Evolutionary conservation across 352 stramenopile genomes (phyloP).

Genomic region (Elongisporangium undulatum): DNA sequence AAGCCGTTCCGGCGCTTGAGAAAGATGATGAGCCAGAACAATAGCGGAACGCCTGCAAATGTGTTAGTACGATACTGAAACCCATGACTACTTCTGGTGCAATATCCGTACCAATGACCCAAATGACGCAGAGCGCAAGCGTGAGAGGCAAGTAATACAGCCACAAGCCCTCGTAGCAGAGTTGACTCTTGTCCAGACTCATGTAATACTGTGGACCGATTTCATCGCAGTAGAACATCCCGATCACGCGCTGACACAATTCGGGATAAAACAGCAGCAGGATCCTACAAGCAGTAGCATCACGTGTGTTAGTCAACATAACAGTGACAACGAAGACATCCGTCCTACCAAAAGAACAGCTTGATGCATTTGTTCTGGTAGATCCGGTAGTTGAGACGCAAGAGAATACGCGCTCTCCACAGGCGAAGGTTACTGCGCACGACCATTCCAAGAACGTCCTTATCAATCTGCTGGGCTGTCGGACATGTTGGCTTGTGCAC

Average conservation of each 20-base stretch:
- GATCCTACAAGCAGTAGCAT: conserved; percentile 24
- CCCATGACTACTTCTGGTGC: neutral
- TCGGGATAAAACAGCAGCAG: conserved; percentile 69
- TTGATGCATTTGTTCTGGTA: conserved; percentile 82
- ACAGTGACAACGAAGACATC: neutral
- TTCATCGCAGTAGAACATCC: conserved; percentile 75
- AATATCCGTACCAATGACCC: conserved; percentile 46
- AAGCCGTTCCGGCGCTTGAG: conserved; percentile 45
- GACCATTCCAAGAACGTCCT: conserved; percentile 53
- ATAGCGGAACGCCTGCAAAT: conserved; percentile 48
- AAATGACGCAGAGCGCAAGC: conserved; percentile 35
- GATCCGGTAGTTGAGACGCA: conserved; percentile 65
- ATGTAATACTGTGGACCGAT: conserved; percentile 57
- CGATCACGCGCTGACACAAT: conserved; percentile 61
- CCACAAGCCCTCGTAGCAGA: conserved; percentile 55
- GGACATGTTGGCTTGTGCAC: conserved; percentile 39
- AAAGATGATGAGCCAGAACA: conserved; percentile 67
- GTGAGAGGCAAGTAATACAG: conserved; percentile 53
- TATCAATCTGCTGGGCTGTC: conserved; percentile 44
- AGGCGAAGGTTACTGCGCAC: conserved; percentile 66
- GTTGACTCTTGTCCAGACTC: conserved; percentile 50
- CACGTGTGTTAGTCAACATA: neutral
- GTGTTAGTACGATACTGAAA: neutral
- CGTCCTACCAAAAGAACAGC: conserved; percentile 62
- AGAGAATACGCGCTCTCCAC: conserved; percentile 59